A percentile compares a stretch with the other conserved stretches of the same genome.
phyloP scores from a whole-genome alignment of 345 rosid genomes.

The Eutrema japonicum region DNA sequence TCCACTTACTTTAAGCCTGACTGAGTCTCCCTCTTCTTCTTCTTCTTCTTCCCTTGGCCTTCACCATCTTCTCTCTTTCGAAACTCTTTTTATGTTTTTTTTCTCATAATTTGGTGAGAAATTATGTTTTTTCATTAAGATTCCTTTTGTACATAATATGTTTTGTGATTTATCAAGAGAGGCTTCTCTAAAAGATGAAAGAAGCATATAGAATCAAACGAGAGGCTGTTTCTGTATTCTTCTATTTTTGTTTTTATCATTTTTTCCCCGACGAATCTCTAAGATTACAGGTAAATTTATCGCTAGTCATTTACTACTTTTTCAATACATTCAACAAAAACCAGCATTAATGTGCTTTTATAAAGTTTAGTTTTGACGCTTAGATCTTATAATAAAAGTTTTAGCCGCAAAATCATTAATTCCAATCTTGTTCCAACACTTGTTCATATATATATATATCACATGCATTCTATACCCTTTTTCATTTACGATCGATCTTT shows the following conservation, averaged over 20 bases:
- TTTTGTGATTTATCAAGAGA: slow-evolving; percentile 32
- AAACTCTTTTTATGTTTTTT: slow-evolving; percentile 1
- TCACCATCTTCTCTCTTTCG: slow-evolving; percentile 11
- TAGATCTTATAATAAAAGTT: not conserved
- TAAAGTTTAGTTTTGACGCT: slow-evolving; percentile 13
- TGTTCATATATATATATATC: slow-evolving; percentile 23
- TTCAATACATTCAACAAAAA: slow-evolving; percentile 1
- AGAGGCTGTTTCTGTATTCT: slow-evolving; percentile 32
- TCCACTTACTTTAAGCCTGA: slow-evolving; percentile 41
- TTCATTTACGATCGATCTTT: not conserved
- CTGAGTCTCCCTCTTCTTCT: slow-evolving; percentile 29
- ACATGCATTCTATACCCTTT: slow-evolving; percentile 18
- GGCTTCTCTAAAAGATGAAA: slow-evolving; percentile 33
- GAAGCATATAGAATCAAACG: slow-evolving; percentile 41
- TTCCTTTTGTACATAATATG: slow-evolving; percentile 32
- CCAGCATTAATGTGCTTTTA: slow-evolving; percentile 7
- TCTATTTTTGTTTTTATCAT: not conserved
- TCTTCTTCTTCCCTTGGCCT: slow-evolving; percentile 11
- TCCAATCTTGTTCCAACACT: slow-evolving; percentile 19
- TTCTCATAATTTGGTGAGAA: slow-evolving; percentile 26
- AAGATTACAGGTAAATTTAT: slow-evolving; percentile 31
- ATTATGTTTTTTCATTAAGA: slow-evolving; percentile 26
- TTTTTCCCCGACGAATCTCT: not conserved
- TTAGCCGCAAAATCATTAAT: slow-evolving; percentile 15
- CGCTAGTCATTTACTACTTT: not conserved